Evolutionary conservation across 2,329 filamentous ascomycete genomes (phyloP).

Genomic region (Trichocomaceae sp.): DNA sequence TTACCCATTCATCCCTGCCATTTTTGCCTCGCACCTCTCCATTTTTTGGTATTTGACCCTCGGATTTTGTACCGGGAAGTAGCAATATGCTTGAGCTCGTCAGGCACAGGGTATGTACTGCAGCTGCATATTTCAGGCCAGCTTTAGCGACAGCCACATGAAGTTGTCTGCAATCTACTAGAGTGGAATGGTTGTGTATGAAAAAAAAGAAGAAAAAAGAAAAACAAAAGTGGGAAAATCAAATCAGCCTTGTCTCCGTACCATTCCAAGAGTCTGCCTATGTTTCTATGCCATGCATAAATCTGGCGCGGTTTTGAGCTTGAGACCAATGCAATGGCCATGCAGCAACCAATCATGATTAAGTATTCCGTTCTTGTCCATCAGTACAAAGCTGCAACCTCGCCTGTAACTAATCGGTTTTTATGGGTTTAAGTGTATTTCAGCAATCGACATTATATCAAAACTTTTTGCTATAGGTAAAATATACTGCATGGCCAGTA

Average conservation of each 20-base stretch:
- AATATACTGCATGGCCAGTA: not conserved
- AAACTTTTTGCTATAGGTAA: not conserved
- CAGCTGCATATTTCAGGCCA: not conserved
- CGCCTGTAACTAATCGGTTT: not conserved
- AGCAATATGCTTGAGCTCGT: not conserved
- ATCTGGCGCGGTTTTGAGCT: not conserved
- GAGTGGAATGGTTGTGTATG: too few relatives aligned
- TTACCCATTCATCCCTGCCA: too few relatives aligned
- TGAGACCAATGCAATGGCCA: too few relatives aligned
- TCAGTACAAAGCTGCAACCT: not conserved
- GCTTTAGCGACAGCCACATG: too few relatives aligned
- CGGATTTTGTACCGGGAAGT: too few relatives aligned
- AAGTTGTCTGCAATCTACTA: not conserved
- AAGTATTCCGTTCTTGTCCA: not conserved
- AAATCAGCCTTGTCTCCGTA: not conserved
- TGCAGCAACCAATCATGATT: not conserved
- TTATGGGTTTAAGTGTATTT: not conserved
- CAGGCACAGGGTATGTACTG: not conserved
- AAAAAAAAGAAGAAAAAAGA: not conserved
- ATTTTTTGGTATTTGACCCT: too few relatives aligned
- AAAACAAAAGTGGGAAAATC: not conserved
- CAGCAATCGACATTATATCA: too few relatives aligned
- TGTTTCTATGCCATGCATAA: not conserved
- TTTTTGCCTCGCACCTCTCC: too few relatives aligned
- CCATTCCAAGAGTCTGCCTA: slow-evolving; percentile 1